Base-by-base conservation (phyloP, 768 basidiomycete species). In the Russula foetens region DNA sequence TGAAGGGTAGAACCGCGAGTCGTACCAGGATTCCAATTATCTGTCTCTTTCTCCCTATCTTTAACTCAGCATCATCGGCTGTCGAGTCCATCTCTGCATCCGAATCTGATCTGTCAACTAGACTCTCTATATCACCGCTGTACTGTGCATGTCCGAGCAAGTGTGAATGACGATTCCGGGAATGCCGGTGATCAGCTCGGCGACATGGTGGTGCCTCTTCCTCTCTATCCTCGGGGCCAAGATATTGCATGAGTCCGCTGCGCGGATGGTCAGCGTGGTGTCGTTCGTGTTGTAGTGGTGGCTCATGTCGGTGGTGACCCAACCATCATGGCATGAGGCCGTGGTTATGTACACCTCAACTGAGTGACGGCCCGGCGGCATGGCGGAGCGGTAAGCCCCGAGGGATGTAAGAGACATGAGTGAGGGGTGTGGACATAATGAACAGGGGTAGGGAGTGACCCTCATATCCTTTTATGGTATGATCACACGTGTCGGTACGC, bases 1-100 rank as follows among this genome's bases (percentile, higher is more conserved):
- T 33, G 9, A 33, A 33, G 31, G 31, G 31, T 5, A n/a, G n/a
- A n/a, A n/a, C n/a, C n/a, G 31, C 31, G 29, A 7, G 29, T 19
- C 82, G 57, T 62, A 90, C 89, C 35, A 92, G 74, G 56, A 90
- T 85, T 3, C 89, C 85, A 51, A 92, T 79, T 45, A 92, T 75
- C 67, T 90, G 88, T 58, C 86, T 73, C 67, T 78, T 76, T 58
- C 82, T 76, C 8, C 83, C 82, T 9, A 84, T 68, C 44, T 62
- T 71, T 0, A 72, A 69, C 15, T 70, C 68, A 5, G 64, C 66
- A 43, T 67, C 70, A 55, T 51, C 53, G 24, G 54, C 12, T 4
- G 33, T 50, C 45, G 53, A 65, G 21, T 50, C 50, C 1, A 48
- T 23, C 24, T 55, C 58, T 11, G 33, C 33, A 7, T 60, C 60